Conservation (phyloP, 768 basidiomycete genomes). For the Boletellus ananas region DNA sequence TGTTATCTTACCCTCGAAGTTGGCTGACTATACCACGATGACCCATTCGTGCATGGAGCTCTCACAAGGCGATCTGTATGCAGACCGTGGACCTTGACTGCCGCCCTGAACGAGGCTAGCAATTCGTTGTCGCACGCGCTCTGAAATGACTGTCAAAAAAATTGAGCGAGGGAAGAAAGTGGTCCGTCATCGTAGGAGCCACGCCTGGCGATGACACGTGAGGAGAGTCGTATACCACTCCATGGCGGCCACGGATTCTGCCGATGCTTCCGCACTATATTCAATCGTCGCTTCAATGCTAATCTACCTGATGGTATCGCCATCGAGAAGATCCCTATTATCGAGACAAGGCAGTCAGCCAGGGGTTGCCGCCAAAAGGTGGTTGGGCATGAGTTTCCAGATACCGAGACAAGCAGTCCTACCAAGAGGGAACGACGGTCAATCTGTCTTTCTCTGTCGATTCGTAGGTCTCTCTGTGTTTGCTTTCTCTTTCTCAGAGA, state of each 20-base stretch:
- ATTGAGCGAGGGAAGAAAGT: no score
- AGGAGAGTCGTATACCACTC: slow-evolving; percentile 69
- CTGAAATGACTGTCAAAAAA: no score
- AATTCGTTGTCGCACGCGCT: no score
- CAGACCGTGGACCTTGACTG: no score
- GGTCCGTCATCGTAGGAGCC: no score
- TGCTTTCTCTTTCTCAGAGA: slow-evolving; percentile 1
- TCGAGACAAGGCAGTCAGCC: slow-evolving; percentile 9
- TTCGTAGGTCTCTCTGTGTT: slow-evolving; percentile 48
- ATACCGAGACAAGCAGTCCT: slow-evolving; percentile 50
- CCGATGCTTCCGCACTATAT: slow-evolving; percentile 38
- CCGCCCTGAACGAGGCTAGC: no score
- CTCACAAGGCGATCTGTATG: no score
- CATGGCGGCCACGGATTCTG: slow-evolving; percentile 15
- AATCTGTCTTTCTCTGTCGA: slow-evolving; percentile 53
- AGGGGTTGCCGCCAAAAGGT: slow-evolving; percentile 28
- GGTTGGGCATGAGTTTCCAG: slow-evolving; percentile 8
- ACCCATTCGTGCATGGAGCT: no score
- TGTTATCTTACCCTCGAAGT: no score
- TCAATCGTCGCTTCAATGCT: slow-evolving; percentile 49
- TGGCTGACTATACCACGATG: no score
- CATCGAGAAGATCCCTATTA: slow-evolving; percentile 21
- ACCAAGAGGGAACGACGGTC: slow-evolving; percentile 36
- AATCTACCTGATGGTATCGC: slow-evolving; percentile 45
- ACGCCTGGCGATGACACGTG: slow-evolving; percentile 24